phyloP scores from a whole-genome alignment of 345 rosid species.

The Eucalyptus caleyi region DNA sequence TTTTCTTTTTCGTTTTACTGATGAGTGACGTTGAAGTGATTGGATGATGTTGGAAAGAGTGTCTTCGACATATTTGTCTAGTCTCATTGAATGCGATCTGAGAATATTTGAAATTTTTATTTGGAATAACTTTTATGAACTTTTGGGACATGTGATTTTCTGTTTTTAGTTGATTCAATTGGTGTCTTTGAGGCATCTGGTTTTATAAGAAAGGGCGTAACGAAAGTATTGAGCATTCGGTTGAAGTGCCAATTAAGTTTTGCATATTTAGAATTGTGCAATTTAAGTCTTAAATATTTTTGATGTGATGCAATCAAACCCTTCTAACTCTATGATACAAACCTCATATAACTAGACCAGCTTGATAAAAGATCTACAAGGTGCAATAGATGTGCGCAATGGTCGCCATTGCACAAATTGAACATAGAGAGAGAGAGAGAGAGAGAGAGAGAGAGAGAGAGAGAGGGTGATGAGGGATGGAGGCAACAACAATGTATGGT shows the following conservation, averaged over 20 bases:
- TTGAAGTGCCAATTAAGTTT: not conserved
- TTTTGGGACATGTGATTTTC: not conserved
- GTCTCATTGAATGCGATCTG: not conserved
- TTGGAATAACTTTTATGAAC: no score
- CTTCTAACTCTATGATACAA: no score
- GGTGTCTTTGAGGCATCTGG: not conserved
- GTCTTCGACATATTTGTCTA: not conserved
- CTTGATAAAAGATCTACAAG: no score
- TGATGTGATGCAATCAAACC: no score
- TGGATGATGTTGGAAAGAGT: not conserved
- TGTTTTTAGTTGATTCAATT: no score
- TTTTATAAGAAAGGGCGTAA: not conserved
- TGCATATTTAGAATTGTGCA: no score
- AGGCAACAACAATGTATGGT: fast-evolving
- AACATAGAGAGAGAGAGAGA: no score
- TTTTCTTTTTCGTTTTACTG: not conserved
- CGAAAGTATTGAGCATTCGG: not conserved
- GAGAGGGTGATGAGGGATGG: not conserved
- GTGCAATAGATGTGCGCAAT: not conserved
- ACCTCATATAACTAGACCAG: no score
- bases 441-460: not conserved
- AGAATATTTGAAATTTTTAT: not conserved
- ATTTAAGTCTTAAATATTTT: no score
- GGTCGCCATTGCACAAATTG: no score
- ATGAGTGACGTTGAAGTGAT: not conserved